Conservation (phyloP, 2,329 filamentous ascomycete species). For the Botryosphaeria agaves region DNA sequence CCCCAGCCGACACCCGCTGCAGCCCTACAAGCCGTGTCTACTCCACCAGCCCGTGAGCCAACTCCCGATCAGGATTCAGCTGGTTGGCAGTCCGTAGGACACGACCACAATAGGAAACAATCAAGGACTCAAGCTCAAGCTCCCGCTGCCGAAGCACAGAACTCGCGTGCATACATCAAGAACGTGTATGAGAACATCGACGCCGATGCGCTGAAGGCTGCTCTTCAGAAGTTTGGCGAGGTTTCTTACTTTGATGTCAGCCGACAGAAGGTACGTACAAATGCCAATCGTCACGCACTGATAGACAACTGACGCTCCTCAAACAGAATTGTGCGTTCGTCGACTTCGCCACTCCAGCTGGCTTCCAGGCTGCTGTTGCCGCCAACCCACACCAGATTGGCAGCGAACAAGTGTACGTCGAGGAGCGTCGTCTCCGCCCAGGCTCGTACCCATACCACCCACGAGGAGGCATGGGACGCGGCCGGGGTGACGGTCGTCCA, state of each 20-base stretch:
- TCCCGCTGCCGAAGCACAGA: constrained; percentile 49
- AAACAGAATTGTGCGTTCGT: constrained; percentile 87
- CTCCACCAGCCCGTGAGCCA: too few species aligned
- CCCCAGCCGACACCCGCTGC: constrained; percentile 12
- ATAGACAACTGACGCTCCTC: not conserved
- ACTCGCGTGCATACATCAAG: constrained; percentile 80
- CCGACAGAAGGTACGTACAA: constrained; percentile 59
- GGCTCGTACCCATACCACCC: constrained; percentile 17
- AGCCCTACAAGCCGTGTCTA: too few species aligned
- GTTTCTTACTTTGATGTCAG: constrained; percentile 46
- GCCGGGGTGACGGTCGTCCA: constrained; percentile 33
- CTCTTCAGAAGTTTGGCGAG: constrained; percentile 52
- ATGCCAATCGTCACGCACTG: constrained; percentile 1
- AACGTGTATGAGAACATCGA: constrained; percentile 84
- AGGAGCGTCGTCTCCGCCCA: constrained; percentile 58
- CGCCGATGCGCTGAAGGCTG: constrained; percentile 50
- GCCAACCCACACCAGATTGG: constrained; percentile 78
- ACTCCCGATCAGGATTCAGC: constrained; percentile 28
- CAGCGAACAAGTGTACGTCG: constrained; percentile 67
- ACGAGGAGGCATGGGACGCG: constrained; percentile 20
- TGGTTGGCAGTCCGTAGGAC: constrained; percentile 79
- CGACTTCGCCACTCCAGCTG: constrained; percentile 68
- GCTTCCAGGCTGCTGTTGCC: constrained; percentile 65
- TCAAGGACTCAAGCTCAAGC: constrained; percentile 53
- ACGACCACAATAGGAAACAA: constrained; percentile 67